Evolutionary conservation across 2,329 filamentous ascomycete species (phyloP).

Genomic region (Fusarium siculi): DNA sequence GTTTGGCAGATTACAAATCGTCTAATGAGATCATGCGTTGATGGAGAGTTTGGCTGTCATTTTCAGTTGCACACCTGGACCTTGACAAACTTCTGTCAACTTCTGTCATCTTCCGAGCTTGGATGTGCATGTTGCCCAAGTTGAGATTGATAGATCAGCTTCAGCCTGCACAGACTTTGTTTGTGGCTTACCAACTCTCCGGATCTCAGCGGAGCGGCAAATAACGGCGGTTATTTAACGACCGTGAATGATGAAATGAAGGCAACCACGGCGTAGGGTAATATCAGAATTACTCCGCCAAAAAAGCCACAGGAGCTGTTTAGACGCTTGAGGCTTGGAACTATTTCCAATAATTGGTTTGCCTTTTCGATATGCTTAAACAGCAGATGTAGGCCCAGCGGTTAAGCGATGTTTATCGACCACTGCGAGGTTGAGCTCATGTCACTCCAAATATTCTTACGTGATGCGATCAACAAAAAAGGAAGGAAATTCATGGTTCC

Average conservation of each 20-base stretch:
- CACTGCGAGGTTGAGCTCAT: not conserved
- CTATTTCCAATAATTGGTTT: not conserved
- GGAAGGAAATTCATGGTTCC: not conserved
- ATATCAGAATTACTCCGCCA: not conserved
- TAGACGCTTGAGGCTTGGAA: not conserved
- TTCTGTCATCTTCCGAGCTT: not conserved
- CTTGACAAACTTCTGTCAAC: not conserved
- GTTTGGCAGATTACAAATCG: not conserved
- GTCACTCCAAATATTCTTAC: not conserved
- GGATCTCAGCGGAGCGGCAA: not conserved
- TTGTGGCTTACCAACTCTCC: not conserved
- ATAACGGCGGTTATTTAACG: not conserved
- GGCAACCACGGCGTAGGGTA: not conserved
- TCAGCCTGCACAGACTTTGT: not conserved
- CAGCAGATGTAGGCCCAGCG: not conserved
- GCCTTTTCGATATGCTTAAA: not conserved
- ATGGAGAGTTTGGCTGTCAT: not conserved
- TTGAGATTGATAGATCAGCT: not conserved
- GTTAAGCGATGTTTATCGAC: not conserved
- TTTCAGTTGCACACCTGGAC: not conserved
- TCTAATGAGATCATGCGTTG: not conserved
- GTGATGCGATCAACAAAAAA: not conserved
- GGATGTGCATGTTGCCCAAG: not conserved
- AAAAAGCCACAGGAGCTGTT: not conserved
- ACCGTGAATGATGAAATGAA: not conserved